These are phyloP conservation scores for Sclerotinia spermophila DNA, from an alignment of 2,329 filamentous ascomycete genomes.

Conservation along the genomic window DNA sequence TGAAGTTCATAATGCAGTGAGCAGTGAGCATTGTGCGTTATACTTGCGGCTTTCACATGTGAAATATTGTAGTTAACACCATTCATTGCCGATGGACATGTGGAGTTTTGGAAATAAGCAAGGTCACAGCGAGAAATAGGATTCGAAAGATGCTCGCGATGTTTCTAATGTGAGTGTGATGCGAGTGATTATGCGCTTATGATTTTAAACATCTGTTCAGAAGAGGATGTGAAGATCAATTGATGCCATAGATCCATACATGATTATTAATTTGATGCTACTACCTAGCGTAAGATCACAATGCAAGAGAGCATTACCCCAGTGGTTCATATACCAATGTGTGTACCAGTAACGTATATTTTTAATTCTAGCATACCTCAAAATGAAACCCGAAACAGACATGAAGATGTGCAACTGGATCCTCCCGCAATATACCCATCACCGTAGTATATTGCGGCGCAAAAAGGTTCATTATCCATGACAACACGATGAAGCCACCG, in stretches of 20 bases:
- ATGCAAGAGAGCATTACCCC: neutral
- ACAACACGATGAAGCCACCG: neutral
- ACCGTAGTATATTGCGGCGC: slow-evolving; percentile 1
- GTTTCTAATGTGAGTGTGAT: neutral
- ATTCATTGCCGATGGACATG: neutral
- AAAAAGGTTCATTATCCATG: neutral
- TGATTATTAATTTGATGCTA: neutral
- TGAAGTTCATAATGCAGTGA: neutral
- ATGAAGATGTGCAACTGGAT: neutral
- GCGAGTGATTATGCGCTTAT: neutral
- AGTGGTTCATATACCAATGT: neutral
- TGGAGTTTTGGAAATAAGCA: neutral
- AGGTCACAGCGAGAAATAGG: neutral
- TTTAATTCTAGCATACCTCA: neutral
- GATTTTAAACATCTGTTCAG: no score
- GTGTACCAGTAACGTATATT: neutral
- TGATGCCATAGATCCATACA: neutral
- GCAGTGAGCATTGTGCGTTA: neutral
- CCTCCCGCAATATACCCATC: neutral
- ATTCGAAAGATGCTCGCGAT: neutral
- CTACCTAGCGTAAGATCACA: neutral
- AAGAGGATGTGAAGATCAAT: neutral
- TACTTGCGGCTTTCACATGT: neutral
- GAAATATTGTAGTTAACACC: neutral
- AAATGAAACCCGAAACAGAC: neutral